Percentiles rank a stretch among this genome's conserved stretches.
Evolutionary conservation across 1,139 yeast species (phyloP).

Genomic region (Saccharomyces hybrid): DNA sequence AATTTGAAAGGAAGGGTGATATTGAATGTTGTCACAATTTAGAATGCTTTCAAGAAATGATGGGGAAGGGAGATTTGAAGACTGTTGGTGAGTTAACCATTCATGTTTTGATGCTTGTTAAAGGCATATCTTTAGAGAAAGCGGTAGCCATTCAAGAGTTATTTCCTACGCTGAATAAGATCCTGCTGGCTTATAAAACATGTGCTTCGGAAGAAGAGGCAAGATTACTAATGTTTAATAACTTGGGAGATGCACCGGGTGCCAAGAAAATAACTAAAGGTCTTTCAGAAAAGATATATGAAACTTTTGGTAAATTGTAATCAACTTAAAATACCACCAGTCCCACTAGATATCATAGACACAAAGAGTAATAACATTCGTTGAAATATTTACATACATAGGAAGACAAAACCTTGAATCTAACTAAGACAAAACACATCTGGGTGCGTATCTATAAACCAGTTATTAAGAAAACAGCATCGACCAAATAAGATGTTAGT

Average conservation of each 20-base stretch:
- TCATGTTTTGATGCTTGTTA: slow-evolving; percentile 66
- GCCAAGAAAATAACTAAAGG: slow-evolving; percentile 53
- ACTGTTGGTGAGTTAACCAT: slow-evolving; percentile 73
- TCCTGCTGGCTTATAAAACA: slow-evolving; percentile 35
- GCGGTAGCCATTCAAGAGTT: slow-evolving; percentile 63
- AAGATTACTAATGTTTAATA: slow-evolving; percentile 37
- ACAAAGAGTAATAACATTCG: background rate
- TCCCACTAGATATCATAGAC: background rate
- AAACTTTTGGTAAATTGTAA: slow-evolving; percentile 46
- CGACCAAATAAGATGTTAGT: background rate
- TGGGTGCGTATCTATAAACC: background rate
- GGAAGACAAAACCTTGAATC: background rate
- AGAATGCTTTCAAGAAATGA: slow-evolving; percentile 56
- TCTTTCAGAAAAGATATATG: slow-evolving; percentile 53
- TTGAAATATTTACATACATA: background rate
- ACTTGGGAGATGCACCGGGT: slow-evolving; percentile 48
- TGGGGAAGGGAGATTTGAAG: slow-evolving; percentile 63
- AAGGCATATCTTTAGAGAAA: slow-evolving; percentile 78
- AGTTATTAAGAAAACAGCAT: too few species aligned
- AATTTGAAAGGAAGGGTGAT: slow-evolving; percentile 35
- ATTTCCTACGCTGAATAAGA: slow-evolving; percentile 27
- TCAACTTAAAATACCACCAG: background rate
- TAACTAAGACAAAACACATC: background rate
- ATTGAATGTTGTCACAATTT: slow-evolving; percentile 57
- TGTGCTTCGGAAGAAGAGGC: slow-evolving; percentile 34